A percentile compares a stretch with the other conserved stretches of the same genome.
phyloP scores from a whole-genome alignment of 805 yeast genomes.

The Metschnikowia cerradonensis region DNA sequence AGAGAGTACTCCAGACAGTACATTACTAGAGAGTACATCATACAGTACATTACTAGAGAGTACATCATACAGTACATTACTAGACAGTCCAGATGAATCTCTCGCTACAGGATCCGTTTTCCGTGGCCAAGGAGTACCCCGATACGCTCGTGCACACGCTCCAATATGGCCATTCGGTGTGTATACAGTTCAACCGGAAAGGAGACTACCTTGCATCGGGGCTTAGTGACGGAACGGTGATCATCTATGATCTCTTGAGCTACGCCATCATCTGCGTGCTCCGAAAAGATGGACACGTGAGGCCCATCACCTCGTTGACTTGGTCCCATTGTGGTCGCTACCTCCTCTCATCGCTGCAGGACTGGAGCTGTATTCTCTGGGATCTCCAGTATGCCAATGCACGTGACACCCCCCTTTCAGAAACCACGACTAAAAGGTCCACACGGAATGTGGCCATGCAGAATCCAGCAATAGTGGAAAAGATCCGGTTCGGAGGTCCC shows the following conservation, averaged over 20 bases:
- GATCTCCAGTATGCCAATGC: slow-evolving; percentile 46
- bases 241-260: slow-evolving; percentile 47
- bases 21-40: too few species aligned
- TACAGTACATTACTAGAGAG: too few species aligned
- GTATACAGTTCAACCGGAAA: slow-evolving; percentile 60
- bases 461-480: slow-evolving; percentile 34
- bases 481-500: slow-evolving; percentile 59
- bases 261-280: slow-evolving; percentile 50
- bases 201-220: slow-evolving; percentile 60
- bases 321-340: slow-evolving; percentile 77
- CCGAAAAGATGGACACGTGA: slow-evolving; percentile 53
- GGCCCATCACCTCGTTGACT: slow-evolving; percentile 65
- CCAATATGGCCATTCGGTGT: slow-evolving; percentile 61
- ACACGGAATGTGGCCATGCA: slow-evolving; percentile 8
- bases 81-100: slow-evolving; percentile 46
- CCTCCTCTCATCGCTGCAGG: slow-evolving; percentile 68
- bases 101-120: slow-evolving; percentile 81
- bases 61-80: too few species aligned
- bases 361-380: slow-evolving; percentile 82
- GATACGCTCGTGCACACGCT: slow-evolving; percentile 73
- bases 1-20: too few species aligned
- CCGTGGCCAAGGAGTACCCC: slow-evolving; percentile 88
- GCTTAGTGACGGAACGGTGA: slow-evolving; percentile 15
- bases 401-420: neutral
- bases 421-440: too few species aligned